A percentile compares a stretch with the other conserved stretches of the same genome.
These are phyloP conservation scores for Trichoderma semiorbis DNA, from an alignment of 2,329 filamentous ascomycete species.

Conservation along the genomic window DNA sequence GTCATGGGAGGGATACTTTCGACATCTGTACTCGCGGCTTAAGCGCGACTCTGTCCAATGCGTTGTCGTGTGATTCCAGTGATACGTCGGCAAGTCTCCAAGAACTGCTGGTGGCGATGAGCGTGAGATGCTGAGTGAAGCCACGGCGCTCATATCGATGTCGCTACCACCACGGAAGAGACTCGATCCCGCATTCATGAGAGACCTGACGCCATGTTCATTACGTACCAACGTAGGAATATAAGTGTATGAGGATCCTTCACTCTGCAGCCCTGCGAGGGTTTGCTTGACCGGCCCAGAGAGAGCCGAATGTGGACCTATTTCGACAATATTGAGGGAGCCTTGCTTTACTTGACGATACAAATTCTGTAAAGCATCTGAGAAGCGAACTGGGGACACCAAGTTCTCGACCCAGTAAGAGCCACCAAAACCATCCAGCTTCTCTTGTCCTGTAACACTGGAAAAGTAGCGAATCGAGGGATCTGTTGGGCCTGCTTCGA, in stretches of 20 bases:
- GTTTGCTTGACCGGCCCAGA: conserved; percentile 1
- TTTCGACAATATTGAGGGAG: neutral
- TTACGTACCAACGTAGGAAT: neutral
- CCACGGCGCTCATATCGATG: neutral
- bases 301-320: conserved; percentile 9
- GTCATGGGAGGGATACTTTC: neutral
- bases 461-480: neutral
- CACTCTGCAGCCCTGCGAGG: neutral
- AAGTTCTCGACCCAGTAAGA: conserved; percentile 22
- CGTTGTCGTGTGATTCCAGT: conserved; percentile 24
- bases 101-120: conserved; percentile 16
- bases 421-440: conserved; percentile 11
- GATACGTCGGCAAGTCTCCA: neutral
- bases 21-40: neutral
- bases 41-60: neutral
- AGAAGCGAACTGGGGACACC: conserved; percentile 25
- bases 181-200: neutral
- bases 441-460: neutral
- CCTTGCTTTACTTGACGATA: neutral
- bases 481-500: neutral
- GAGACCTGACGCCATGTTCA: neutral
- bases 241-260: neutral
- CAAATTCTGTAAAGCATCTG: conserved; percentile 20
- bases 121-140: neutral
- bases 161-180: neutral